Conservation (phyloP, 352 stramenopile species). For the Phytophthora lateralis region DNA sequence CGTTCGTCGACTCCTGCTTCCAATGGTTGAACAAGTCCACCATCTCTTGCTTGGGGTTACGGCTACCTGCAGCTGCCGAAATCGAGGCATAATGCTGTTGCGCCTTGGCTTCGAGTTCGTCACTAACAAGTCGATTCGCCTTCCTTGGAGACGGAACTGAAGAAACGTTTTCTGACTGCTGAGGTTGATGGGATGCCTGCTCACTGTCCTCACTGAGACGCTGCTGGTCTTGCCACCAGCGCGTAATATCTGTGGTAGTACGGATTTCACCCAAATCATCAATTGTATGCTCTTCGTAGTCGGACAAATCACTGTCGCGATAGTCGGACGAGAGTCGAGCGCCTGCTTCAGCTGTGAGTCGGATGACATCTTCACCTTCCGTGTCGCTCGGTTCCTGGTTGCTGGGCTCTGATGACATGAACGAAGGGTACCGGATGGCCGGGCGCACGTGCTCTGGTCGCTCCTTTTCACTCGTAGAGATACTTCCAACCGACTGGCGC, state of each 20-base stretch:
- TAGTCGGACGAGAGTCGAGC: slow-evolving; percentile 30
- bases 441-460: slow-evolving; percentile 8
- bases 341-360: slow-evolving; percentile 31
- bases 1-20: slow-evolving; percentile 40
- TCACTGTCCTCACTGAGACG: slow-evolving; percentile 16
- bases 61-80: slow-evolving; percentile 2
- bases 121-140: slow-evolving; percentile 8
- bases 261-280: slow-evolving; percentile 44
- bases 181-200: slow-evolving; percentile 2
- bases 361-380: slow-evolving; percentile 30
- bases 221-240: slow-evolving; percentile 52
- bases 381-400: slow-evolving; percentile 30
- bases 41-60: slow-evolving; percentile 37
- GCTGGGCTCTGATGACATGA: slow-evolving; percentile 42
- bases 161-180: slow-evolving; percentile 18
- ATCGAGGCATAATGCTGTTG: slow-evolving; percentile 18
- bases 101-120: slow-evolving; percentile 15
- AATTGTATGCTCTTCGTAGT: slow-evolving; percentile 56
- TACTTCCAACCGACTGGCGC: slow-evolving; percentile 18
- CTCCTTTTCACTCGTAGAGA: slow-evolving; percentile 22
- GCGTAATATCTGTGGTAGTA: slow-evolving; percentile 50
- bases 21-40: slow-evolving; percentile 39
- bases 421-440: slow-evolving; percentile 33
- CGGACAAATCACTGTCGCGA: slow-evolving; percentile 38
- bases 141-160: slow-evolving; percentile 25